Percentiles rank a stretch among this genome's conserved stretches.
Evolutionary conservation across 257 asterid genomes (phyloP).

Genomic region (Nicotiana obtusifolia): DNA sequence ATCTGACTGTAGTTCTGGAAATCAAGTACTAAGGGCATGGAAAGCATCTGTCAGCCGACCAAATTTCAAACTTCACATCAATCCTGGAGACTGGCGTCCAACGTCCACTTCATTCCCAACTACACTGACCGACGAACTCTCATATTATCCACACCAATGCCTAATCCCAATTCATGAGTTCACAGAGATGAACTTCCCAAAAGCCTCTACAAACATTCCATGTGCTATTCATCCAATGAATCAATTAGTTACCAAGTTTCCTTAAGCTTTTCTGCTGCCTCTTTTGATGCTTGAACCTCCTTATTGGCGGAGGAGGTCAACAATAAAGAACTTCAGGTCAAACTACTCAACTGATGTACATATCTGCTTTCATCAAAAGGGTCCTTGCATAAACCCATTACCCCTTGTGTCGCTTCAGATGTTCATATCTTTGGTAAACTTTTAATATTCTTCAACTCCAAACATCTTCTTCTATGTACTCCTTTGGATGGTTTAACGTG

Average conservation of each 20-base stretch:
- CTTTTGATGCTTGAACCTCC: background rate
- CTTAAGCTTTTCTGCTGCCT: background rate
- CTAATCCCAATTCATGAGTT: background rate
- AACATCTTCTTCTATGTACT: background rate
- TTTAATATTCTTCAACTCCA: background rate
- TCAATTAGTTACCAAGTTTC: background rate
- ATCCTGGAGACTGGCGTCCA: background rate
- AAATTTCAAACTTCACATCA: background rate
- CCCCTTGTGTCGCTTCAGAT: background rate
- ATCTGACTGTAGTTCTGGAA: background rate
- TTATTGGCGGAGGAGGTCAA: background rate
- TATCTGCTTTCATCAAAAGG: background rate
- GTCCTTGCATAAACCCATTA: background rate
- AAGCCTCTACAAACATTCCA: background rate
- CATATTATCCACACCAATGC: background rate
- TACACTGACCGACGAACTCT: background rate
- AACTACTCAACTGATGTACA: background rate
- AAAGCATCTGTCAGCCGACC: too few species aligned
- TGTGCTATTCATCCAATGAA: background rate
- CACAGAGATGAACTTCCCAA: background rate
- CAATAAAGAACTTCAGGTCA: background rate
- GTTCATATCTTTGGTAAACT: background rate
- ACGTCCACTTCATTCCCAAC: background rate
- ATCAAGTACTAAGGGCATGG: too few species aligned
- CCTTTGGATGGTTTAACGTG: too few species aligned